phyloP scores from a whole-genome alignment of 1,139 yeast genomes.

The Tardiomyces depauwii region DNA sequence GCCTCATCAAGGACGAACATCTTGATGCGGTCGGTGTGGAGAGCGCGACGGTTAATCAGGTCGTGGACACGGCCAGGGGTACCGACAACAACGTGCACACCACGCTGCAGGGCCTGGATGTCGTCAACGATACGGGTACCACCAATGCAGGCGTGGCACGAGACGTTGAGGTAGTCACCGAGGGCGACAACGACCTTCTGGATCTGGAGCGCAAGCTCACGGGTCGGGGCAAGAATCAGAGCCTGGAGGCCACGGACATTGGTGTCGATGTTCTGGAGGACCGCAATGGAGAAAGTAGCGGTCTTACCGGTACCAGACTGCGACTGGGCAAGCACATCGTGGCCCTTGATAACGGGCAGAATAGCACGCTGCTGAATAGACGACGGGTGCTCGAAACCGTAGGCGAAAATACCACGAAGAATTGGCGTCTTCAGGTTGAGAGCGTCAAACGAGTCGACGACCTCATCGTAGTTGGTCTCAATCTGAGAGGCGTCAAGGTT shows the following conservation, averaged over 20 bases:
- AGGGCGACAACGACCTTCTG: slow-evolving; percentile 91
- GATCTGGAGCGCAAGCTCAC: slow-evolving; percentile 97
- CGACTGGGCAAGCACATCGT: slow-evolving; percentile 97
- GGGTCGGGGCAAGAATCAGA: slow-evolving; percentile 93
- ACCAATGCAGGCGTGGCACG: slow-evolving; percentile 98
- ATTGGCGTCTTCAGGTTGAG: slow-evolving; percentile 32
- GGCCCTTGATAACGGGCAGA: slow-evolving; percentile 89
- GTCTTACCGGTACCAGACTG: slow-evolving; percentile 99
- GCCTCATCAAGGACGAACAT: slow-evolving; percentile 99
- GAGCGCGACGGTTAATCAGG: slow-evolving; percentile 90
- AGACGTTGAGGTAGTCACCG: slow-evolving; percentile 86
- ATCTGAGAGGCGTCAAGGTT: slow-evolving; percentile 78
- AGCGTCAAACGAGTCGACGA: slow-evolving; percentile 54
- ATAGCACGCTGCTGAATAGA: slow-evolving; percentile 99
- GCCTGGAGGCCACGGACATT: slow-evolving; percentile 44
- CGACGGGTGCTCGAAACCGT: slow-evolving; percentile 96
- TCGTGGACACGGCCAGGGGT: slow-evolving; percentile 99
- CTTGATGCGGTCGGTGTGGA: slow-evolving; percentile 82
- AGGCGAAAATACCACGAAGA: slow-evolving; percentile 62
- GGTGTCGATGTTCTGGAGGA: slow-evolving; percentile 81
- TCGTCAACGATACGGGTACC: slow-evolving; percentile 92
- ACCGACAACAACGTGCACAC: slow-evolving; percentile 96
- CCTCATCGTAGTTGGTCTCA: slow-evolving; percentile 96
- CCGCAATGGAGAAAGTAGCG: slow-evolving; percentile 96
- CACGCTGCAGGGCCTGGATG: slow-evolving; percentile 81